Evolutionary conservation across 2,329 filamentous ascomycete genomes (phyloP), one percentile per base, ranked within the genome.

Genomic region (Cordyceps fumosorosea): DNA sequence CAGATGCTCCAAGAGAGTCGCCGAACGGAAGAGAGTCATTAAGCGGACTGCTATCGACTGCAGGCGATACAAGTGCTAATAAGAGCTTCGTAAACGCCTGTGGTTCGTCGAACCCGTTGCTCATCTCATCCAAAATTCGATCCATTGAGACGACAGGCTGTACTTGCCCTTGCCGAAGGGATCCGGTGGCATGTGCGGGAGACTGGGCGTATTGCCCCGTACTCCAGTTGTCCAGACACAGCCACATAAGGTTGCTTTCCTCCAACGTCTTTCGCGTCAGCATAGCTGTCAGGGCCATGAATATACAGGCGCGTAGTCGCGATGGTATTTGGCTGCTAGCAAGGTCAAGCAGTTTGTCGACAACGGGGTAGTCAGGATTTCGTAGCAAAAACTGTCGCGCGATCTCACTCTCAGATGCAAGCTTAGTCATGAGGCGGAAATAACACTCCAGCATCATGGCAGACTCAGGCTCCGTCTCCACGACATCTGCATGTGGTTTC

Each of bases 361-460:
- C 82, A 47, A 97, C 78, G 66, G 86, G 87, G 67, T 90, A 88
- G 6, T 74, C 82, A 24, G 87, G 74, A 61, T 79, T 82, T 48
- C 85, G 82, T 24, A 96, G 77, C 63, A 98, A 81, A 79, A 89
- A 96, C 40, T 83, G 77, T 56, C 93, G 84, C 1, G 91, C 89
- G 22, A 80, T 78, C 63, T 83, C 80, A 69, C 91, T 96, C 70
- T 93, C 86, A 24, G 83, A 81, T 65, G 89, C 88, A 11, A 99
- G 79, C 73, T 96, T 91, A 3, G 91, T 86, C 68, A 96, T 89
- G 5, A 99, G 82, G 34, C 93, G 87, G 58, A 99, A 81, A 72
- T 98, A 98, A 68, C 91, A 93, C 71, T 97, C 92, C 32, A 99
- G 81, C 91, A 99, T 97, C 76, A 96, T 90, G n/a, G 89, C 88